Evolutionary conservation across 2,329 filamentous ascomycete species (phyloP).

Genomic region (Aspergillus sojae): DNA sequence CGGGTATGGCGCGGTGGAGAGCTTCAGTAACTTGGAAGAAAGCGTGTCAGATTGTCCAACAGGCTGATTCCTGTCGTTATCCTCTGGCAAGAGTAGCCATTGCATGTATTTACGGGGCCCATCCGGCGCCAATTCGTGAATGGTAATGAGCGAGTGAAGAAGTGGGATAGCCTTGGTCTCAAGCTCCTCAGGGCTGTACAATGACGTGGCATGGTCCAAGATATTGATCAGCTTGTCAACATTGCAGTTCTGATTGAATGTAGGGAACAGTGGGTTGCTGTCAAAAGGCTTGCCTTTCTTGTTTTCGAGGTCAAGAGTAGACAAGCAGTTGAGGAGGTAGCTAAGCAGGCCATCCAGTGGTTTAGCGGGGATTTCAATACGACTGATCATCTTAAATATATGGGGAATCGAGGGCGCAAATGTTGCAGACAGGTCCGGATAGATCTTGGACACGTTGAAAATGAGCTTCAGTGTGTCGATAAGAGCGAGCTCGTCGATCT

Average conservation of each 20-base stretch:
- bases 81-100: slow-evolving; percentile 70
- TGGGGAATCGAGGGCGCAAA: slow-evolving; percentile 71
- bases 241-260: slow-evolving; percentile 60
- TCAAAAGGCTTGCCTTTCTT: slow-evolving; percentile 51
- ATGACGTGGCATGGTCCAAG: slow-evolving; percentile 66
- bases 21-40: slow-evolving; percentile 73
- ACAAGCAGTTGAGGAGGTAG: slow-evolving; percentile 75
- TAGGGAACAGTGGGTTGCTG: slow-evolving; percentile 66
- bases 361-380: slow-evolving; percentile 61
- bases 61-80: slow-evolving; percentile 73
- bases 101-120: slow-evolving; percentile 66
- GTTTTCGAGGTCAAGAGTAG: slow-evolving; percentile 72
- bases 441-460: slow-evolving; percentile 83
- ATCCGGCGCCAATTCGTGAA: slow-evolving; percentile 71
- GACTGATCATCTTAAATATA: slow-evolving; percentile 69
- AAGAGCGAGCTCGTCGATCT: slow-evolving; percentile 75
- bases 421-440: slow-evolving; percentile 59
- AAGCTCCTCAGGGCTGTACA: slow-evolving; percentile 69
- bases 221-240: slow-evolving; percentile 69
- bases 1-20: slow-evolving; percentile 75
- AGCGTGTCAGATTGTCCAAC: slow-evolving; percentile 76
- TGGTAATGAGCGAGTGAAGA: slow-evolving; percentile 69
- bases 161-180: slow-evolving; percentile 73
- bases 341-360: slow-evolving; percentile 74
- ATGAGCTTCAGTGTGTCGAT: slow-evolving; percentile 82